phyloP scores from a whole-genome alignment of 2,329 filamentous ascomycete species.

The Neofusicoccum umdonicola region DNA sequence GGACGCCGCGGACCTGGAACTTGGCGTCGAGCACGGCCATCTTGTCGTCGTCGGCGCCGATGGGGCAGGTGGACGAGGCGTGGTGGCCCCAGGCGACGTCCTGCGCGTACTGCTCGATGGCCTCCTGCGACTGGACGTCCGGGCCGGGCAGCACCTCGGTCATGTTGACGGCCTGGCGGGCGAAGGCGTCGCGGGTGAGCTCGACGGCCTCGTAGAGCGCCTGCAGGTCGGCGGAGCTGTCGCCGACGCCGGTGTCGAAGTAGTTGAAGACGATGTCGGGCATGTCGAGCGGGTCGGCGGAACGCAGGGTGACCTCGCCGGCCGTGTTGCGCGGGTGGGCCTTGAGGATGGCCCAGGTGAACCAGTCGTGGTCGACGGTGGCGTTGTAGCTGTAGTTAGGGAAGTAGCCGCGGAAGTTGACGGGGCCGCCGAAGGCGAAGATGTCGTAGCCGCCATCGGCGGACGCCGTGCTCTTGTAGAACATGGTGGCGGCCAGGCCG shows the following conservation, averaged over 20 bases:
- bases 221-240: constrained; percentile 49
- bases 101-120: constrained; percentile 36
- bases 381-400: constrained; percentile 52
- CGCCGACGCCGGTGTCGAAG: constrained; percentile 44
- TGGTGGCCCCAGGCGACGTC: constrained; percentile 50
- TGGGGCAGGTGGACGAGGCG: constrained; percentile 54
- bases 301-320: constrained; percentile 61
- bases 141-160: constrained; percentile 43
- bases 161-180: constrained; percentile 35
- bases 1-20: constrained; percentile 57
- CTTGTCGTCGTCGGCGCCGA: constrained; percentile 53
- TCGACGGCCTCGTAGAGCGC: constrained; percentile 57
- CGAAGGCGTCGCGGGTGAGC: constrained; percentile 46
- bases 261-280: constrained; percentile 55
- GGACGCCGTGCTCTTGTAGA: constrained; percentile 35
- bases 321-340: constrained; percentile 60
- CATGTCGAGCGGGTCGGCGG: constrained; percentile 61
- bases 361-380: constrained; percentile 44
- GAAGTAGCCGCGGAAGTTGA: constrained; percentile 57
- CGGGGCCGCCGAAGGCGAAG: constrained; percentile 55
- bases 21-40: constrained; percentile 56
- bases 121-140: constrained; percentile 40
- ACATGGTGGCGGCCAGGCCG: constrained; percentile 53
- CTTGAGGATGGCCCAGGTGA: constrained; percentile 57
- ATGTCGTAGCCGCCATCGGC: constrained; percentile 52